Base-by-base conservation (phyloP, 495 filamentous ascomycete species). In the Melanomma pulvis-pyrius region DNA sequence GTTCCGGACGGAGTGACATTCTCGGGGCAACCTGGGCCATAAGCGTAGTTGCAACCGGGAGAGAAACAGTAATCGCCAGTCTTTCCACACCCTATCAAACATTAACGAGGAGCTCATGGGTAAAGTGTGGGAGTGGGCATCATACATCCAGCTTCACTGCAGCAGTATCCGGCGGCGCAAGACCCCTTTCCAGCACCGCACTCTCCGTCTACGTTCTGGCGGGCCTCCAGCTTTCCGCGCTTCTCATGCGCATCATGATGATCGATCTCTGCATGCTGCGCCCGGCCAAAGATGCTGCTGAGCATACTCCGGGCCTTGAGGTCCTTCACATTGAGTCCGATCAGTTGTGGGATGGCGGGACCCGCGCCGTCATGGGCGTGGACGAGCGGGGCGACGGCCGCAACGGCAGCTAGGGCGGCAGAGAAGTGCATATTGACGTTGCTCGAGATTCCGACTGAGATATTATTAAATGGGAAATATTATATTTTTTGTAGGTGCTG, bases 151-250 rank as follows among this genome's bases (percentile, higher is more conserved):
- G 39, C 53, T 34, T 50, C 44, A 54, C 56, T 63, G 57, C 71
- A 73, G 56, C 71, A 73, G 61, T 65, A 61, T 30, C 67, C 63
- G 2, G 71, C 56, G 3, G 67, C 59, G 50, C 71, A 73, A 29
- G 53, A 61, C 7, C 54, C 63, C 19, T 65, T 57, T 0, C 47
- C 48, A 29, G 53, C 32, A 57, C 69, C 69, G 57, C 69, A 71
- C 64, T 71, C 64, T 12, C 59, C 69, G 51, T 64, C 36, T 15
- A 56, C 61, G n/a, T 54, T 55, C 52, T 71, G 63, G 34, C 69
- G 63, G 25, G 58, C 12, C 6, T 61, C 29, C 21, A 68, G 19
- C 2, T 17, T 48, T 30, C 34, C 21, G 15, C 53, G 49, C 60
- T 60, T 63, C 30, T 53, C 52, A 19, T 15, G 47, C 1, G 28